These are phyloP conservation scores for Linnemannia schmuckeri DNA, from an alignment of 192 early-diverging fungal species.

Conservation along the genomic window DNA sequence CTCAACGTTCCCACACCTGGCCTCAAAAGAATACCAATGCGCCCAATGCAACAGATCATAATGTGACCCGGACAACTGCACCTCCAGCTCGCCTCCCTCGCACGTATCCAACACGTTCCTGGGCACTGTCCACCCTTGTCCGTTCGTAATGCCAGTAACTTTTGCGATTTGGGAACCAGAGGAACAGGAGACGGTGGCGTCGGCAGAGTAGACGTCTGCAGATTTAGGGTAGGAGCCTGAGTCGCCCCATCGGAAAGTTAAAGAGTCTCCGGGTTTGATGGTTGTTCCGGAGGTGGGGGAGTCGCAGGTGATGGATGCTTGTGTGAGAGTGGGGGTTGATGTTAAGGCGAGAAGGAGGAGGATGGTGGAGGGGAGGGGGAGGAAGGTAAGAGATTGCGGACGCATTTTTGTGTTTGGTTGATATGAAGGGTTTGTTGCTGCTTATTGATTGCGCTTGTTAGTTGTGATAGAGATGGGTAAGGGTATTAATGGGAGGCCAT, in stretches of 20 bases:
- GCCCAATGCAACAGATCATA: slow-evolving; percentile 14
- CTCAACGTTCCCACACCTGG: not conserved
- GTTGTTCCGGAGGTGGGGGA: slow-evolving; percentile 6
- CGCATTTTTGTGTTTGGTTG: not conserved
- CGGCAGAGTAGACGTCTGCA: slow-evolving; percentile 19
- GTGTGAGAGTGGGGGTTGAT: not conserved
- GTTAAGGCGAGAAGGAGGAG: not conserved
- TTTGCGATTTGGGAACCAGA: not conserved
- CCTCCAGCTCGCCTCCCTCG: not conserved
- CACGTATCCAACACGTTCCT: not conserved
- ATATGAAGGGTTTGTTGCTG: not conserved
- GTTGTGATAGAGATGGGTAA: not conserved
- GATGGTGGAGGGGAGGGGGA: not conserved
- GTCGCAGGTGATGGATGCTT: slow-evolving; percentile 17
- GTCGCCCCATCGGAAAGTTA: slow-evolving; percentile 6
- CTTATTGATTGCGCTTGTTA: not conserved
- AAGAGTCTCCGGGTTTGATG: not conserved
- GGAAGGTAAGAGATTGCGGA: not conserved
- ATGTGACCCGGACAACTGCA: not conserved
- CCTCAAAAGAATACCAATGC: not conserved
- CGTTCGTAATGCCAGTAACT: not conserved
- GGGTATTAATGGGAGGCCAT: not conserved
- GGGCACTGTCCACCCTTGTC: slow-evolving; percentile 18
- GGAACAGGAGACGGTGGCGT: slow-evolving; percentile 11
- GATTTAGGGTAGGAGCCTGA: slow-evolving; percentile 14